Conservation (phyloP, 495 filamentous ascomycete genomes). For the Staphylotrichum tortipilum region DNA sequence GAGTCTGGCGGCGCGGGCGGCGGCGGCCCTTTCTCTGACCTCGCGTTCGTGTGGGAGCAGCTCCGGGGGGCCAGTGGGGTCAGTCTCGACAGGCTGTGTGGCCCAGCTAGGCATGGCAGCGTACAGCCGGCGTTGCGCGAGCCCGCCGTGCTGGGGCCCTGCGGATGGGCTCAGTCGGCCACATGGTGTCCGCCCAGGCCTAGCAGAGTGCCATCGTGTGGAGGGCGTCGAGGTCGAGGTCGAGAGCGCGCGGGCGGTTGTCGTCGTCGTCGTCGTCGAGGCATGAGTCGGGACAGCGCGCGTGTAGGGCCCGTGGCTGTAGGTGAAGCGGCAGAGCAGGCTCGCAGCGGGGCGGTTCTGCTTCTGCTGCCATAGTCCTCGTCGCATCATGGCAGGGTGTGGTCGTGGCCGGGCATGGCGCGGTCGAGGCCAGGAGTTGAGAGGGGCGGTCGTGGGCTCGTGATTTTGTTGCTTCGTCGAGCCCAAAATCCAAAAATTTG, state of each 20-base stretch:
- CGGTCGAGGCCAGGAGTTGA: constrained; percentile 5
- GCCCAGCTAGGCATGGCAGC: constrained; percentile 5
- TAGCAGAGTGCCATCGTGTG: not conserved
- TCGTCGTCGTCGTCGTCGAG: too few species aligned
- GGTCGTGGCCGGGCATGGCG: constrained; percentile 19
- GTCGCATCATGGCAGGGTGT: constrained; percentile 28
- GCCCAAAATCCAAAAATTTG: constrained; percentile 18
- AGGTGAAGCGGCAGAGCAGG: constrained; percentile 20
- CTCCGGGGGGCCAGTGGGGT: too few species aligned
- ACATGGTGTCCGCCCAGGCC: too few species aligned
- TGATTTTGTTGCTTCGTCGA: not conserved
- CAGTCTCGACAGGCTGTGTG: too few species aligned
- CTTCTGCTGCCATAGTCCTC: constrained; percentile 30
- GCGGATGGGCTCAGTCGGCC: too few species aligned
- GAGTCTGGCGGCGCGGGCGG: not conserved
- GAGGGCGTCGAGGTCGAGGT: not conserved
- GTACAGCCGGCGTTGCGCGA: too few species aligned
- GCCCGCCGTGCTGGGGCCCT: too few species aligned
- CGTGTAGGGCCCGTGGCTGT: constrained; percentile 5
- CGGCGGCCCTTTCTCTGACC: not conserved
- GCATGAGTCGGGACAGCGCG: not conserved
- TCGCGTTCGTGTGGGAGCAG: constrained; percentile 9
- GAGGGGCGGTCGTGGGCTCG: too few species aligned
- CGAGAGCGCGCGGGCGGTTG: too few species aligned
- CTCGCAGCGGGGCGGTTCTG: constrained; percentile 20